Evolutionary conservation across 2,329 filamentous ascomycete species (phyloP).

Genomic region (Aspergillus sp.): DNA sequence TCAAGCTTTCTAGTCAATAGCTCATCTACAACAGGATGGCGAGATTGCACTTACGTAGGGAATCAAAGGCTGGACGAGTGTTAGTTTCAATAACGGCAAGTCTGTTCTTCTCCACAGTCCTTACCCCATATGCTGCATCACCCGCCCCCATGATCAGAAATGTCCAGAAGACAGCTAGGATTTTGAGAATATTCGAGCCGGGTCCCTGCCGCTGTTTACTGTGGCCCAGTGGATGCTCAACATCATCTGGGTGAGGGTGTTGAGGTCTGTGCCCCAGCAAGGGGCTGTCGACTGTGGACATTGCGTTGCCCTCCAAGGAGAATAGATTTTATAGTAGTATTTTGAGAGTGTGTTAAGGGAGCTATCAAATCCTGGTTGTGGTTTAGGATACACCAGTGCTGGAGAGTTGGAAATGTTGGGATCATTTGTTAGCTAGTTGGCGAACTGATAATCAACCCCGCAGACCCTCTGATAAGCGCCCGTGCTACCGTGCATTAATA

Average conservation of each 20-base stretch:
- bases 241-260: neutral
- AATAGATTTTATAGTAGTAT: no score
- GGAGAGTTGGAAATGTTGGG: no score
- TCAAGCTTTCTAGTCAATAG: conserved; percentile 41
- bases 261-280: neutral
- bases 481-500: no score
- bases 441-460: no score
- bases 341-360: no score
- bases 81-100: conserved; percentile 1
- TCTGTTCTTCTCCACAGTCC: conserved; percentile 21
- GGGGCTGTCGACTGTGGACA: neutral
- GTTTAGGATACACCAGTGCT: no score
- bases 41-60: conserved; percentile 50
- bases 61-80: conserved; percentile 41
- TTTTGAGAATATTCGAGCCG: conserved; percentile 51
- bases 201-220: conserved; percentile 51
- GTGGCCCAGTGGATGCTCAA: neutral
- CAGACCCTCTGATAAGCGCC: no score
- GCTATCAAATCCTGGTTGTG: no score
- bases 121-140: conserved; percentile 60
- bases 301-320: neutral
- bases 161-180: conserved; percentile 59
- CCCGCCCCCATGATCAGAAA: conserved; percentile 62
- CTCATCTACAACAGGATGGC: neutral
- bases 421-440: no score